A percentile compares a stretch with the other conserved stretches of the same genome.
Conservation (phyloP, 495 filamentous ascomycete genomes). For the Talaromyces ruber region DNA sequence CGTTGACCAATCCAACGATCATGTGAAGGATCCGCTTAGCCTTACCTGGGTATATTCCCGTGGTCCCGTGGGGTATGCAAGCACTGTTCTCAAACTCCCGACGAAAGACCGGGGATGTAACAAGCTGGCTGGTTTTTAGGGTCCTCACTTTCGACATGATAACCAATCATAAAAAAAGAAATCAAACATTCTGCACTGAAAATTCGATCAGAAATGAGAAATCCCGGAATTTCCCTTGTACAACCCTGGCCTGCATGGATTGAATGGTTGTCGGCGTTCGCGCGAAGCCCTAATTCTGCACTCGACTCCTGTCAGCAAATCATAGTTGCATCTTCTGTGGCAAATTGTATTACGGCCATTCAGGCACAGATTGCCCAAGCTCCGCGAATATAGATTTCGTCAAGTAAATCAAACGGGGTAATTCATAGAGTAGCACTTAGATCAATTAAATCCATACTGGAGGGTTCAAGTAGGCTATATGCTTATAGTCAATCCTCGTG, state of each 20-base stretch:
- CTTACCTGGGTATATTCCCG: not conserved
- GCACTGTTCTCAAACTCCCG: not conserved
- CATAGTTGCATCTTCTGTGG: not conserved
- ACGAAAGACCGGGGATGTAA: not conserved
- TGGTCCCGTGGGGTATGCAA: not conserved
- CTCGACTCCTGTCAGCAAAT: not conserved
- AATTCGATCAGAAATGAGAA: not conserved
- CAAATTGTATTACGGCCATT: not conserved
- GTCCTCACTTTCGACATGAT: not conserved
- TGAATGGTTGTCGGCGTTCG: not conserved
- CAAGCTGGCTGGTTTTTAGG: not conserved
- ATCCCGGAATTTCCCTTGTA: not conserved
- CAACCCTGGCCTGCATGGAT: not conserved
- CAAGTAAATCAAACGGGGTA: not conserved
- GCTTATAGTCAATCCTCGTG: not conserved
- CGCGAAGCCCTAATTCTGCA: not conserved
- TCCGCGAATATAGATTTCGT: not conserved
- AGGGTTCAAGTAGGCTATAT: not conserved
- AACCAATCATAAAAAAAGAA: not conserved
- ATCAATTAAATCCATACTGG: not conserved
- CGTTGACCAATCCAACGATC: not conserved
- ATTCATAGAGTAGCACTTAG: not conserved
- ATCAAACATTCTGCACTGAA: not conserved
- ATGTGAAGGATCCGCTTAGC: slow-evolving; percentile 1
- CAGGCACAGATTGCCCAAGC: not conserved